A percentile compares a stretch with the other conserved stretches of the same genome.
These are phyloP conservation scores for Azolla pinnata DNA, from an alignment of 75 land plant species.

Conservation along the genomic window DNA sequence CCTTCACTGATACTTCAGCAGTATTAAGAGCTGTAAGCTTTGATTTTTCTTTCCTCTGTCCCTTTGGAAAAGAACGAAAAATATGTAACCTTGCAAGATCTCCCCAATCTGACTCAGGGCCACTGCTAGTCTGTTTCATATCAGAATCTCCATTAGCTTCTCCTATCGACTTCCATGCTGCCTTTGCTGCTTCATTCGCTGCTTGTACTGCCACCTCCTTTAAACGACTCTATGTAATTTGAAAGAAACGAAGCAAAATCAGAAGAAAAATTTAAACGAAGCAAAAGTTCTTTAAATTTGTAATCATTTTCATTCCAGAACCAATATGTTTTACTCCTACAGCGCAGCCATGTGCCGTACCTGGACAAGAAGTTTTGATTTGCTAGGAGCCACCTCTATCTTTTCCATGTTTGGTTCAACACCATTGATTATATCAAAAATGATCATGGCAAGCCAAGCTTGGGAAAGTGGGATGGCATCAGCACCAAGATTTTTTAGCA, in stretches of 20 bases:
- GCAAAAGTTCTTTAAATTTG: too few relatives aligned
- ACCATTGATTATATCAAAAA: constrained; percentile 42
- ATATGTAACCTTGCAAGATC: not conserved
- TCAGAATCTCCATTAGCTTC: not conserved
- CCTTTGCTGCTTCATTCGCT: not conserved
- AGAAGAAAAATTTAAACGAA: not conserved
- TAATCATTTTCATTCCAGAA: too few relatives aligned
- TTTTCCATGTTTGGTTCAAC: constrained; percentile 31
- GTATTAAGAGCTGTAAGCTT: constrained; percentile 44
- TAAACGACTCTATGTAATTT: constrained; percentile 17
- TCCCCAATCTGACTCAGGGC: not conserved
- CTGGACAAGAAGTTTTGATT: constrained; percentile 51
- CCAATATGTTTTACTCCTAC: too few relatives aligned
- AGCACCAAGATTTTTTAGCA: constrained; percentile 74
- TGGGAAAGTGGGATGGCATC: constrained; percentile 60
- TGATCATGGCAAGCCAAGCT: constrained; percentile 75
- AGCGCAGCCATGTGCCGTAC: too few relatives aligned
- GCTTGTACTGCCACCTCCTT: not conserved
- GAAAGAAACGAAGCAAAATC: too few relatives aligned
- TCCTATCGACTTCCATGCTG: constrained; percentile 1
- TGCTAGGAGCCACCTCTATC: constrained; percentile 25
- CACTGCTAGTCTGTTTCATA: not conserved
- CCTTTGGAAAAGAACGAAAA: not conserved
- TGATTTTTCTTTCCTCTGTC: constrained; percentile 14
- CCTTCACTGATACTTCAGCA: constrained; percentile 64